phyloP scores from a whole-genome alignment of 371 early-diverging fungal species.

The Mucor indicus region DNA sequence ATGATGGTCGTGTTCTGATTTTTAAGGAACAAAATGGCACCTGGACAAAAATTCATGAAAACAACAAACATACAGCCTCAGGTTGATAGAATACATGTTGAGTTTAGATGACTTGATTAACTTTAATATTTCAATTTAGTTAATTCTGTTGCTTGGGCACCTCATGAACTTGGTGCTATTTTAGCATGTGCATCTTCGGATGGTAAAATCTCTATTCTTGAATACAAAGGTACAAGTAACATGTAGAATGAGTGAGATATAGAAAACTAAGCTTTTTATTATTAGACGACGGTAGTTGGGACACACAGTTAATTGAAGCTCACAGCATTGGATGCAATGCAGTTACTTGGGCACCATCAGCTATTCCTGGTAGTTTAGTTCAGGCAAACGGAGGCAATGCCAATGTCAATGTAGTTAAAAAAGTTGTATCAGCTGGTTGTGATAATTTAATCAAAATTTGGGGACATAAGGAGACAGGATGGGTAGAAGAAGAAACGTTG shows the following conservation, averaged over 20 bases:
- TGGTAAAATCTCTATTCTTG: conserved; percentile 87
- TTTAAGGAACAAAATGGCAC: conserved; percentile 89
- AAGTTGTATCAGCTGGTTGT: conserved; percentile 93
- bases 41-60: conserved; percentile 91
- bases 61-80: conserved; percentile 83
- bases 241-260: background rate
- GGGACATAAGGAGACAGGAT: conserved; percentile 77
- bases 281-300: conserved; percentile 83
- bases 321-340: conserved; percentile 93
- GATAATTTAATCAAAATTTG: conserved; percentile 96
- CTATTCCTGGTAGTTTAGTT: conserved; percentile 80
- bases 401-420: conserved; percentile 53
- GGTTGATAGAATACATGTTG: conserved; percentile 48
- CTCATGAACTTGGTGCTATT: conserved; percentile 94
- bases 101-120: background rate
- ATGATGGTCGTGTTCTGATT: conserved; percentile 91
- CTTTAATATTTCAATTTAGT: conserved; percentile 45
- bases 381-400: conserved; percentile 62
- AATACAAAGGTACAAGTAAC: conserved; percentile 73
- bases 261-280: background rate
- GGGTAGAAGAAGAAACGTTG: conserved; percentile 78
- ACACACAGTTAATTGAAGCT: conserved; percentile 71
- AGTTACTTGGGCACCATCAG: conserved; percentile 93
- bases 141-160: conserved; percentile 95
- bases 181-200: conserved; percentile 96